Evolutionary conservation across 1,284 basidiomycete genomes (phyloP).

Genomic region (Apiotrichum veenhuisii): DNA sequence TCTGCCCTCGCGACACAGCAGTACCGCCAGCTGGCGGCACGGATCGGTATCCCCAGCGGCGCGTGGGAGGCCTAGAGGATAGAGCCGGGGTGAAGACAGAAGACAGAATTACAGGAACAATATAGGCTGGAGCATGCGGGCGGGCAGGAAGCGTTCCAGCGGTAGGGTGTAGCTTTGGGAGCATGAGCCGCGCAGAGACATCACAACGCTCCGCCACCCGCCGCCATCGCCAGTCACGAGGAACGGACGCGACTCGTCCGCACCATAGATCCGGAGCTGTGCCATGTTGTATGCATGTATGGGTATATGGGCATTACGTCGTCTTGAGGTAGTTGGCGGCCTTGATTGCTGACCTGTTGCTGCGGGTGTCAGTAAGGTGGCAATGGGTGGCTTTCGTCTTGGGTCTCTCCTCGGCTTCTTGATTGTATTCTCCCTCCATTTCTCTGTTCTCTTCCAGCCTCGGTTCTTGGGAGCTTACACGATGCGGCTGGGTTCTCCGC

Average conservation of each 20-base stretch:
- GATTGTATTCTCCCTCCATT: not conserved
- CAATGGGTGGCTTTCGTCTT: not conserved
- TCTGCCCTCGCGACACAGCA: constrained; percentile 66
- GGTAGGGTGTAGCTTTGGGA: too few relatives aligned
- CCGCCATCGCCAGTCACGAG: too few relatives aligned
- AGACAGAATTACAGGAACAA: too few relatives aligned
- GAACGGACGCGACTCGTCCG: not conserved
- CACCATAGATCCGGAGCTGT: constrained; percentile 7
- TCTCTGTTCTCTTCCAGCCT: too few relatives aligned
- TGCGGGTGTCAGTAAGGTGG: constrained; percentile 7
- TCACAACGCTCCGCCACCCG: too few relatives aligned
- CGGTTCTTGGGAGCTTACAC: too few relatives aligned
- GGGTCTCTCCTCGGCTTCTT: too few relatives aligned
- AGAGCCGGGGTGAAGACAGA: too few relatives aligned
- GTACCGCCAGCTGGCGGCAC: constrained; percentile 72
- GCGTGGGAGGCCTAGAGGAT: constrained; percentile 19
- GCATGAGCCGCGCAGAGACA: too few relatives aligned
- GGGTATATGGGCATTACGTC: constrained; percentile 19
- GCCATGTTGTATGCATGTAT: constrained; percentile 26
- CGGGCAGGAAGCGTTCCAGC: not conserved
- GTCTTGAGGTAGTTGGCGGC: constrained; percentile 46
- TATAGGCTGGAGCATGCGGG: too few relatives aligned
- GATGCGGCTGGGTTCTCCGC: too few relatives aligned
- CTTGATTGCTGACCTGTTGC: constrained; percentile 46
- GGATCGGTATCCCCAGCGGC: constrained; percentile 57